phyloP scores from a whole-genome alignment of 345 rosid species.

The Boechera divaricarpa region DNA sequence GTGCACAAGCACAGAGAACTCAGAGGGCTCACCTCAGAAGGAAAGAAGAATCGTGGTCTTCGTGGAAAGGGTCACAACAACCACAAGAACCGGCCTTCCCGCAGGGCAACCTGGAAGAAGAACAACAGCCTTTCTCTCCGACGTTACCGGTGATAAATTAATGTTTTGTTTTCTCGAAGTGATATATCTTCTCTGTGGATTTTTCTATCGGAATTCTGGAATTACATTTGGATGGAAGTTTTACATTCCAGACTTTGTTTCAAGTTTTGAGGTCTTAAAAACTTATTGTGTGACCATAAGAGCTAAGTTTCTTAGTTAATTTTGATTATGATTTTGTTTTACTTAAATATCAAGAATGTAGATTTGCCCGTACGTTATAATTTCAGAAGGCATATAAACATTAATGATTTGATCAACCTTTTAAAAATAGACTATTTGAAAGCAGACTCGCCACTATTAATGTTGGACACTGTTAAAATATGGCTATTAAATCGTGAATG shows the following conservation, averaged over 20 bases:
- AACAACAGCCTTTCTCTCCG: constrained; percentile 65
- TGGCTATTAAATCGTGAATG: background rate
- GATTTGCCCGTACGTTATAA: background rate
- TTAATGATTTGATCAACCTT: background rate
- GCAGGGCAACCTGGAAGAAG: constrained; percentile 86
- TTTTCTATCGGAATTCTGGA: constrained; percentile 18
- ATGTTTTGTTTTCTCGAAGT: no score
- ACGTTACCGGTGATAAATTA: constrained; percentile 57
- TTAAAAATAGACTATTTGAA: no score
- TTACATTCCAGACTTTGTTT: constrained; percentile 25
- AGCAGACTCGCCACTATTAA: no score
- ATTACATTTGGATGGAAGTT: background rate
- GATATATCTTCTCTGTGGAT: constrained; percentile 24
- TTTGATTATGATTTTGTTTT: background rate
- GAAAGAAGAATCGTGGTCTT: constrained; percentile 84
- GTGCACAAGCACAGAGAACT: constrained; percentile 90
- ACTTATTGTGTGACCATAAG: no score
- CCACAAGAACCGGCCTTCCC: constrained; percentile 80
- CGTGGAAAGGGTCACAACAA: constrained; percentile 78
- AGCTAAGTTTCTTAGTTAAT: background rate
- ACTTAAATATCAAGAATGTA: no score
- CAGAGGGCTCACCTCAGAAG: constrained; percentile 83
- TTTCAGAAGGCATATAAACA: background rate
- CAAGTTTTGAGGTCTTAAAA: background rate
- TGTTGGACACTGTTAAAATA: no score